Evolutionary conservation across 805 yeast genomes (phyloP), one percentile per base, ranked within the genome.

Genomic region (Kazachstania africana): DNA sequence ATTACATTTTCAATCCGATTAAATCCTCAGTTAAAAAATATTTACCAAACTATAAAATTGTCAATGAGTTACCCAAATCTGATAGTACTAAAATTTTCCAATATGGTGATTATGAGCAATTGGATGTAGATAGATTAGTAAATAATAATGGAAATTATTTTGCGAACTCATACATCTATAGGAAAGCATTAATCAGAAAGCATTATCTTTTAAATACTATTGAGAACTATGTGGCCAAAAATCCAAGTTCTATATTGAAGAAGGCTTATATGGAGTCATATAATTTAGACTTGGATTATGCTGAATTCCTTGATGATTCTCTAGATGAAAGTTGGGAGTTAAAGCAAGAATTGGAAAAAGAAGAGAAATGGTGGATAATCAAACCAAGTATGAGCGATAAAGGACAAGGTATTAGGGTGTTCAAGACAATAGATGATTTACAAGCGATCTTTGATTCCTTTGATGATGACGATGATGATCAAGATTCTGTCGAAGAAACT

Each of bases 331-430:
- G 81, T 24, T 87, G 80, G 62, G 98, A 88, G 48, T 63, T 91
- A 30, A 61, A 94, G 36, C 78, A 78, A 32, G 95, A 80, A 43
- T 60, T 91, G 21, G 78, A 76, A 36, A 52, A 55, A 12, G 15
- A 24, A 8, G 36, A 37, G 10, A 72, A 69, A 41, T 70, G 78
- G 28, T 88, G 93, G 87, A 91, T 91, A 24, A 65, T 91, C 51
- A 91, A 91, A 51, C 98, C 98, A 12, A 76, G 94, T 40, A 85
- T 91, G 95, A 80, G 94, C 47, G 98, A 91, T 50, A 78, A 88
- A 50, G 98, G 95, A 8, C 95, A 91, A 52, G 98, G 98, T 0
- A 88, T 91, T 30, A 62, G 95, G 24, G 57, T 91, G 0, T 91
- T 91, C 60, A 66, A 66, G 33, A 75, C 85, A 0, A 64, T 83